phyloP scores from a whole-genome alignment of 176 grass and related monocot genomes.

The Microstegium vimineum region DNA sequence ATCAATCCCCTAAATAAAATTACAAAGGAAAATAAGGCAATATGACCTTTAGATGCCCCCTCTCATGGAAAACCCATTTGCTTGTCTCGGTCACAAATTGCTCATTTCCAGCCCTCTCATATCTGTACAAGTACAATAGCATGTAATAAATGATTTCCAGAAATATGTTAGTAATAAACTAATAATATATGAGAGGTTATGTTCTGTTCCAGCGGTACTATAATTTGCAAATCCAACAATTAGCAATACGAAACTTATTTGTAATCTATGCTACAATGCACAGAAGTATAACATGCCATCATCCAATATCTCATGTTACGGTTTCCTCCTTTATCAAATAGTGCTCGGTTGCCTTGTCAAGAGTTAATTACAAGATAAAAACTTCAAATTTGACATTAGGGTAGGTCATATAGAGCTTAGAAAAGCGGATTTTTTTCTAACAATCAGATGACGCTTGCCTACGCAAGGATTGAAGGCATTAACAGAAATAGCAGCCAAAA shows the following conservation, averaged over 20 bases:
- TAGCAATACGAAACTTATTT: neutral
- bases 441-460: neutral
- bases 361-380: neutral
- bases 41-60: slow-evolving; percentile 92
- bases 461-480: neutral
- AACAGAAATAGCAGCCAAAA: neutral
- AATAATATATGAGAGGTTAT: neutral
- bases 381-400: neutral
- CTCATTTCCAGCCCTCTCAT: slow-evolving; percentile 85
- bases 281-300: neutral
- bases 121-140: slow-evolving; percentile 50
- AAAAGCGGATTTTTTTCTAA: neutral
- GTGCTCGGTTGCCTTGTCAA: neutral
- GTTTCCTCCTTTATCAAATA: neutral
- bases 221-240: slow-evolving; percentile 8
- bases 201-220: neutral
- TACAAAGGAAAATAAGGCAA: neutral
- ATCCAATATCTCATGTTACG: neutral
- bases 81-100: slow-evolving; percentile 91
- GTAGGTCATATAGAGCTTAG: neutral
- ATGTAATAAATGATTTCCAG: neutral
- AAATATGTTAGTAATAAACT: neutral
- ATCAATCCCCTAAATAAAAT: neutral
- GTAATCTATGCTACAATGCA: neutral
- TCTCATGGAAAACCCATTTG: slow-evolving; percentile 99